phyloP scores from a whole-genome alignment of 2,329 filamentous ascomycete genomes.

The Dothideomycetes sp. region DNA sequence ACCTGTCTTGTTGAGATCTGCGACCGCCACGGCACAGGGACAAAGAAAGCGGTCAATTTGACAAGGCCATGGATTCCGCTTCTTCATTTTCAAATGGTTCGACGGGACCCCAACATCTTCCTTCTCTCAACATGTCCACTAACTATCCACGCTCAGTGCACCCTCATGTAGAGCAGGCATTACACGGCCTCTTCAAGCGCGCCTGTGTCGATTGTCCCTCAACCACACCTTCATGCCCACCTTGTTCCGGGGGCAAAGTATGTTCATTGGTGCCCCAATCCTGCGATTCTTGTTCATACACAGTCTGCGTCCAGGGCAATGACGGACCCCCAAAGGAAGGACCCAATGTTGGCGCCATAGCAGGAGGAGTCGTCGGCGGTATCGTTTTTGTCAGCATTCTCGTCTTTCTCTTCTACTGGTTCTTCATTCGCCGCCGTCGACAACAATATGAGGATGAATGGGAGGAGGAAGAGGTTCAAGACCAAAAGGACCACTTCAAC shows the following conservation, averaged over 20 bases:
- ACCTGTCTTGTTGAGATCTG: conserved; percentile 1
- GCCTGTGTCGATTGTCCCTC: conserved; percentile 48
- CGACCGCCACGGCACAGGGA: no score
- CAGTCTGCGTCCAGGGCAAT: conserved; percentile 43
- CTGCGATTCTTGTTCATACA: conserved; percentile 52
- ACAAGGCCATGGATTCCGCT: conserved; percentile 8
- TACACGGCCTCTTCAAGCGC: conserved; percentile 42
- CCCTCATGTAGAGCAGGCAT: conserved; percentile 16
- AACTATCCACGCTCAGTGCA: conserved; percentile 6
- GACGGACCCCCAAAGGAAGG: conserved; percentile 33
- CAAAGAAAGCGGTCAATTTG: no score
- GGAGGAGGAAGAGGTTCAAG: conserved; percentile 46
- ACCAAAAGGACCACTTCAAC: conserved; percentile 27
- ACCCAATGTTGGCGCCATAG: conserved; percentile 74
- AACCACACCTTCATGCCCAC: conserved; percentile 48
- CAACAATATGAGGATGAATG: conserved; percentile 48
- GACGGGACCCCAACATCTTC: no score
- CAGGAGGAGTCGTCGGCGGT: conserved; percentile 82
- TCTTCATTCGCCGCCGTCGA: conserved; percentile 73
- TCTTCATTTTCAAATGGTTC: conserved; percentile 7
- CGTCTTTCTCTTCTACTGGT: conserved; percentile 78
- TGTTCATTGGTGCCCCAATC: conserved; percentile 52
- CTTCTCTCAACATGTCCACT: conserved; percentile 4
- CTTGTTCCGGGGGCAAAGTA: conserved; percentile 45
- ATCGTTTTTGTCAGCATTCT: conserved; percentile 63